Evolutionary conservation across 2,329 filamentous ascomycete species (phyloP).

Genomic region (Scedosporium dehoogii): DNA sequence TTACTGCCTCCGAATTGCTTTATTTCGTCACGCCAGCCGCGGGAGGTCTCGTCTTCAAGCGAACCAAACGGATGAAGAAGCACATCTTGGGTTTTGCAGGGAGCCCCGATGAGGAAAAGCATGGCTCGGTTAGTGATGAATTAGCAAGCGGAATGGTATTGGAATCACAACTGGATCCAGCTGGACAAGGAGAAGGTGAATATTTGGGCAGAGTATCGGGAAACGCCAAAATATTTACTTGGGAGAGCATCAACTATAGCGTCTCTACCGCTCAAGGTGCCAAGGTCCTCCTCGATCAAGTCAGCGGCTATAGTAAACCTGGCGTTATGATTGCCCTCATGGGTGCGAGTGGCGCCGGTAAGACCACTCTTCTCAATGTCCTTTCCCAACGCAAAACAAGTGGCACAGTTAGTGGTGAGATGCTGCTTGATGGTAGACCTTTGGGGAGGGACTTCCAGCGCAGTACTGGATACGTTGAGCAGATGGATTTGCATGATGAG

Average conservation of each 20-base stretch:
- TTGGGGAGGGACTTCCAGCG: conserved; percentile 48
- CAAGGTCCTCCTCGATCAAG: conserved; percentile 8
- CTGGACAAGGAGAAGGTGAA: background rate
- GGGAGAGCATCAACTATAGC: conserved; percentile 38
- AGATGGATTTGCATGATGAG: conserved; percentile 76
- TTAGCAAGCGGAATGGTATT: too few relatives aligned
- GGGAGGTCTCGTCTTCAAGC: conserved; percentile 64
- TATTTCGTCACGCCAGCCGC: conserved; percentile 51
- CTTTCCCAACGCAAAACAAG: conserved; percentile 50
- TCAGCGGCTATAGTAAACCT: conserved; percentile 15
- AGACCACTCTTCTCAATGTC: conserved; percentile 75
- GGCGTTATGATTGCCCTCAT: conserved; percentile 72
- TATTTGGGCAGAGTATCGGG: background rate
- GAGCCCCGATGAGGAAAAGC: too few relatives aligned
- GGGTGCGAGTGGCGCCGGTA: conserved; percentile 66
- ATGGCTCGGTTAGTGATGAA: too few relatives aligned
- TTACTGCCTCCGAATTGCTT: conserved; percentile 45
- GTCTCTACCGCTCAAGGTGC: conserved; percentile 46
- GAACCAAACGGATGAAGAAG: conserved; percentile 37
- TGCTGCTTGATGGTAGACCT: conserved; percentile 49
- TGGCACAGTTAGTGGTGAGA: conserved; percentile 37
- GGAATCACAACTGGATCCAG: background rate
- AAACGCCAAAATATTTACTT: conserved; percentile 37
- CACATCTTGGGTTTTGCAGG: conserved; percentile 23
- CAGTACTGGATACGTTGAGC: conserved; percentile 69